Percentiles rank a stretch among this genome's conserved stretches.
These are phyloP conservation scores for Pleurostoma richardsiae DNA, from an alignment of 2,329 filamentous ascomycete genomes.

Conservation along the genomic window DNA sequence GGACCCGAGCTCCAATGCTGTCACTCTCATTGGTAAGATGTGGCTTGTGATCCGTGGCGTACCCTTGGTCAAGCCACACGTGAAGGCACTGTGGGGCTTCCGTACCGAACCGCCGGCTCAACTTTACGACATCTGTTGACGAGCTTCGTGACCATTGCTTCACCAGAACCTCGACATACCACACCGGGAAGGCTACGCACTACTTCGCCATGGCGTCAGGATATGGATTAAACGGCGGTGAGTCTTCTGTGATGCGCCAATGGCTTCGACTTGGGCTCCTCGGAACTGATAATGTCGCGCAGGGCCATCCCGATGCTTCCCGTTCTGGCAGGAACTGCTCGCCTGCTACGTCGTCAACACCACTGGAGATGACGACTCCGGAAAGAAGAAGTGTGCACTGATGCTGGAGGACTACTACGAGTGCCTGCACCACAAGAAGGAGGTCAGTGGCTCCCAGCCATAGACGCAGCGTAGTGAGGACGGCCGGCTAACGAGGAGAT, in stretches of 20 bases:
- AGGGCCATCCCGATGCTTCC: constrained; percentile 81
- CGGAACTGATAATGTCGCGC: constrained; percentile 4
- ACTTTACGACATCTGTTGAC: too few relatives aligned
- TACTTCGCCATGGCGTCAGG: constrained; percentile 10
- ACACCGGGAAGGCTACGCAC: too few relatives aligned
- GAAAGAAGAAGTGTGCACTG: constrained; percentile 82
- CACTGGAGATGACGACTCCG: constrained; percentile 67
- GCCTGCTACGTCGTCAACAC: constrained; percentile 98
- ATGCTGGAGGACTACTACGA: constrained; percentile 96
- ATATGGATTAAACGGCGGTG: constrained; percentile 33
- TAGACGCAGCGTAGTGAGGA: too few relatives aligned
- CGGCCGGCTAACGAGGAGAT: constrained; percentile 1
- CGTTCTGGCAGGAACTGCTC: constrained; percentile 99
- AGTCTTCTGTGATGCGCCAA: constrained; percentile 14
- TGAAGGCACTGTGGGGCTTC: too few relatives aligned
- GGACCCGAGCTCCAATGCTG: too few relatives aligned
- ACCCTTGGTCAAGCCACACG: too few relatives aligned
- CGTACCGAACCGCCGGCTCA: too few relatives aligned
- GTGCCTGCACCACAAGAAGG: constrained; percentile 97
- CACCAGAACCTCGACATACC: too few relatives aligned
- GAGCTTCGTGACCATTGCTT: too few relatives aligned
- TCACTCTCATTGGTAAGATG: too few relatives aligned
- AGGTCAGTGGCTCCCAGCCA: constrained; percentile 53
- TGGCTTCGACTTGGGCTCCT: constrained; percentile 7
- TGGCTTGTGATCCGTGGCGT: too few relatives aligned